Conservation (phyloP, 2,329 filamentous ascomycete species). For the Byssothecium circinans region DNA sequence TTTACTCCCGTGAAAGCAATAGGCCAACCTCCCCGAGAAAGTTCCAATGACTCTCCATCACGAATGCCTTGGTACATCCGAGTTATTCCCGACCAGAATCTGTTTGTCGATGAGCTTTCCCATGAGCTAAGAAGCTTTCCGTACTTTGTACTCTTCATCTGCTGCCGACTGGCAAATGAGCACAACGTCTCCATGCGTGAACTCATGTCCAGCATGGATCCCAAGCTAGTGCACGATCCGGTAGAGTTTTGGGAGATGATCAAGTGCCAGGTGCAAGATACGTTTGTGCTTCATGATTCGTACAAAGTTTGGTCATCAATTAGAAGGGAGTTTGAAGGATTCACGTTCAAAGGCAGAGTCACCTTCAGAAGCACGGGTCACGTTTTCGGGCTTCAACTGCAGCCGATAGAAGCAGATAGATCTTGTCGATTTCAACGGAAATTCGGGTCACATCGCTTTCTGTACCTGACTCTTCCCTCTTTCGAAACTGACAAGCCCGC, state of each 20-base stretch:
- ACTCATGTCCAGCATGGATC: conserved; percentile 17
- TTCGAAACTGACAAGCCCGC: conserved; percentile 18
- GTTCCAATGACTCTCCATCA: conserved; percentile 14
- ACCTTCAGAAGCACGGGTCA: conserved; percentile 16
- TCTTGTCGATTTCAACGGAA: conserved; percentile 43
- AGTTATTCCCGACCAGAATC: conserved; percentile 26
- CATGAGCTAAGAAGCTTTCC: conserved; percentile 17
- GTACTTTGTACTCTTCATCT: conserved; percentile 41
- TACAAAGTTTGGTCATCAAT: conserved; percentile 29
- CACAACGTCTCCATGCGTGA: conserved; percentile 13
- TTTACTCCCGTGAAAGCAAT: neutral
- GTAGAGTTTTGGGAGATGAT: conserved; percentile 26
- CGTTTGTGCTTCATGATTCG: conserved; percentile 14
- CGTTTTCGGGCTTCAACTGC: conserved; percentile 29
- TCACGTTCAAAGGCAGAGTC: conserved; percentile 38
- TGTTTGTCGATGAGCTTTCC: conserved; percentile 30
- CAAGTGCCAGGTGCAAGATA: neutral
- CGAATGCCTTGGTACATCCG: conserved; percentile 29
- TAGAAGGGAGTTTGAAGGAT: conserved; percentile 26
- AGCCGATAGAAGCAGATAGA: conserved; percentile 29
- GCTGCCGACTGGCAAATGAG: conserved; percentile 27
- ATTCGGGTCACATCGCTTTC: conserved; percentile 46
- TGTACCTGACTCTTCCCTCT: conserved; percentile 44
- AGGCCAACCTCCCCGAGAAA: neutral
- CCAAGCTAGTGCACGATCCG: conserved; percentile 10